Evolutionary conservation across 345 rosid species (phyloP), one percentile per base, ranked within the genome.

Genomic region (Arabidopsis suecica): DNA sequence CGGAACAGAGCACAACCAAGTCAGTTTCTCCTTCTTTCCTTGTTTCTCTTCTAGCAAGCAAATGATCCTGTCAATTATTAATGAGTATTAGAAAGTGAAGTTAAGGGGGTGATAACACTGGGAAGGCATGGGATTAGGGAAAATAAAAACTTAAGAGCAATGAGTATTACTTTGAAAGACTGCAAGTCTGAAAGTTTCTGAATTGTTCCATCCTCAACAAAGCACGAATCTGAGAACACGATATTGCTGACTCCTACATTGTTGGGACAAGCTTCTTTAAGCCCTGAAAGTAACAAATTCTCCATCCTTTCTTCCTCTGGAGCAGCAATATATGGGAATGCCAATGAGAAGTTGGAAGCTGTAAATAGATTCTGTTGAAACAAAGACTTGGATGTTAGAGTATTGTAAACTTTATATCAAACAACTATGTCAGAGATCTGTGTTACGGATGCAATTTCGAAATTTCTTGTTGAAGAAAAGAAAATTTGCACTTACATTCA

Each of bases 291-390:
- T 84, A 95, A 85, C 38, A 83, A 78, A 66, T 50, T 83, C 80
- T 90, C 97, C 87, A 95, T 84, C 50, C 88, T 79, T 81, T 89
- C 90, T 74, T 87, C 88, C 80, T 82, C 86, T n/a, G 91, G 82
- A 36, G 90, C 77, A 76, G 86, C 66, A 80, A 95, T 86, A 62
- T 87, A 95, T 12, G 98, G 99, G 78, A 92, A 95, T 33, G 94
- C 99, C 96, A 92, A 56, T 59, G 99, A 95, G 78, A 89, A 89
- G 73, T 89, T 95, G 77, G 98, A 88, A 41, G 70, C 77, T 12
- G 79, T 77, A 80, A 75, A 88, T 9, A 89, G 87, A 58, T 34
- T 87, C 98, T 95, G 89, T 71, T 33, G 59, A 74, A 68, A n/a
- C 70, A 65, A 25, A 84, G 22, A 30, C 40, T 38, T 45, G 71